A percentile compares a stretch with the other conserved stretches of the same genome.
Conservation (phyloP, 2,329 filamentous ascomycete species). For the Verticillium longisporum region DNA sequence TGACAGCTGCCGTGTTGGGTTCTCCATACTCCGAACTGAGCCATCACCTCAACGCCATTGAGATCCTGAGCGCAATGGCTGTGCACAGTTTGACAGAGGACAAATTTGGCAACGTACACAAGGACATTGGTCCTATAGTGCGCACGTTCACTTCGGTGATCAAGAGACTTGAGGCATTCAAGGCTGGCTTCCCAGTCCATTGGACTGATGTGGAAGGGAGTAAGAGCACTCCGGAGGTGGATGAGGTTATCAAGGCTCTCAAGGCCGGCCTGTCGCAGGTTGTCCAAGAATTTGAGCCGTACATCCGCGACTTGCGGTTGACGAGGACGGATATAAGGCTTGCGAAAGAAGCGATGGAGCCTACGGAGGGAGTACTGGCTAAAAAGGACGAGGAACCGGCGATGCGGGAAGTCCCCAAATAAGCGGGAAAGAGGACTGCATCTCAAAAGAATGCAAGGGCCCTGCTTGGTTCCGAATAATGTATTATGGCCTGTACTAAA, state of each 20-base stretch:
- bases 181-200: slow-evolving; percentile 52
- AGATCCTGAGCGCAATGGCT: slow-evolving; percentile 61
- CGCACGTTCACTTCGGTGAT: slow-evolving; percentile 65
- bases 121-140: slow-evolving; percentile 69
- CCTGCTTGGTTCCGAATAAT: not conserved
- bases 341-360: slow-evolving; percentile 56
- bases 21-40: slow-evolving; percentile 63
- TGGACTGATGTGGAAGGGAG: slow-evolving; percentile 69
- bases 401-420: slow-evolving; percentile 19
- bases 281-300: slow-evolving; percentile 66
- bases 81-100: slow-evolving; percentile 74
- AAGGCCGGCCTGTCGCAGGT: slow-evolving; percentile 59
- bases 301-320: slow-evolving; percentile 63
- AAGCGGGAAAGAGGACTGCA: not conserved
- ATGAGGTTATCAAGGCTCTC: slow-evolving; percentile 59
- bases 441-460: not conserved
- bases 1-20: slow-evolving; percentile 65
- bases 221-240: slow-evolving; percentile 58
- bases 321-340: slow-evolving; percentile 63
- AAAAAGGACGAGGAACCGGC: slow-evolving; percentile 13
- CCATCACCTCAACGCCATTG: slow-evolving; percentile 65
- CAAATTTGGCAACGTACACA: slow-evolving; percentile 76
- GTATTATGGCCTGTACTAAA: not conserved
- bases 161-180: slow-evolving; percentile 62
- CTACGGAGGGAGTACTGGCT: slow-evolving; percentile 15